phyloP scores from a whole-genome alignment of 1,284 basidiomycete genomes.

The Cronartium quercuum region DNA sequence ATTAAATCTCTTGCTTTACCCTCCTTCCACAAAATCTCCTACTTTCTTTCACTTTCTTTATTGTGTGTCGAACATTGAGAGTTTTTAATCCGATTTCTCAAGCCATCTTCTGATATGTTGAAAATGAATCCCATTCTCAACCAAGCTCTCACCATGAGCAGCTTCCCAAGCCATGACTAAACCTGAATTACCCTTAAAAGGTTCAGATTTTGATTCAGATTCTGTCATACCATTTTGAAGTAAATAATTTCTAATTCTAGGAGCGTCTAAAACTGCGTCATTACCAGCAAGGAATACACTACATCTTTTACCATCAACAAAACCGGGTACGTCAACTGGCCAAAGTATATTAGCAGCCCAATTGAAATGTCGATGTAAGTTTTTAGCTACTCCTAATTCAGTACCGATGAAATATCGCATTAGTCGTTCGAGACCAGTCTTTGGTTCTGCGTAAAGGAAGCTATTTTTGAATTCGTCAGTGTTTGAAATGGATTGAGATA shows the following conservation, averaged over 20 bases:
- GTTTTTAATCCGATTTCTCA: not conserved
- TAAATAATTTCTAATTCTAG: slow-evolving; percentile 43
- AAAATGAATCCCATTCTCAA: slow-evolving; percentile 18
- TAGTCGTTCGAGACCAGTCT: slow-evolving; percentile 22
- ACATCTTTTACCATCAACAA: slow-evolving; percentile 40
- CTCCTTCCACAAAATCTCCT: too few relatives aligned
- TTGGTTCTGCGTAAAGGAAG: slow-evolving; percentile 26
- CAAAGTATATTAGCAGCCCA: slow-evolving; percentile 44
- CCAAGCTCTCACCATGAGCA: slow-evolving; percentile 27
- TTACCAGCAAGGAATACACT: slow-evolving; percentile 44
- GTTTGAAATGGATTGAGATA: too few relatives aligned
- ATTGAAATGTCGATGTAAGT: slow-evolving; percentile 30
- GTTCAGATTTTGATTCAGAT: not conserved
- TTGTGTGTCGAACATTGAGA: too few relatives aligned
- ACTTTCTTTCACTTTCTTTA: too few relatives aligned
- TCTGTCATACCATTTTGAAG: slow-evolving; percentile 42
- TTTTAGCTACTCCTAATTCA: slow-evolving; percentile 28
- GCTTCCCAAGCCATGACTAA: slow-evolving; percentile 17
- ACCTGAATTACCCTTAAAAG: not conserved
- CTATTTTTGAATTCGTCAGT: not conserved
- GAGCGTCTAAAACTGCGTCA: slow-evolving; percentile 44
- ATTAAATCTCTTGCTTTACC: too few relatives aligned
- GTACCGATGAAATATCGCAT: slow-evolving; percentile 27
- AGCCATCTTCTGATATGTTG: slow-evolving; percentile 25
- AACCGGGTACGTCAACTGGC: slow-evolving; percentile 44